Base-by-base conservation (phyloP, 768 basidiomycete species). In the Rhodotorula graminis region DNA sequence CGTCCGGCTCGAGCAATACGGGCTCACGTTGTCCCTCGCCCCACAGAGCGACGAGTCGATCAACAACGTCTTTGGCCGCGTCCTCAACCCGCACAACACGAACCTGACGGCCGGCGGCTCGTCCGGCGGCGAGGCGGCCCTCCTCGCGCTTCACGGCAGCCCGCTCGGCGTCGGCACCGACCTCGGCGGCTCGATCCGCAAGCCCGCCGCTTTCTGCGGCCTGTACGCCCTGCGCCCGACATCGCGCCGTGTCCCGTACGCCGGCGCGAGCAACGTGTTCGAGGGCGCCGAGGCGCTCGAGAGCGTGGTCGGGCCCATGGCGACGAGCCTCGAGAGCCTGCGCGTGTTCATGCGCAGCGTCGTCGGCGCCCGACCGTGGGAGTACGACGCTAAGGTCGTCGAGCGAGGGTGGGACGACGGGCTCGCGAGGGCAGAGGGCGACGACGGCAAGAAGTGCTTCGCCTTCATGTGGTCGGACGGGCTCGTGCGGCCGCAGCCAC, bases 91-190 rank as follows among this genome's bases (percentile, higher is more conserved):
- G 19, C 49, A 23, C 25, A 50, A 25, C 49, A 50, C 19, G 19
- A 83, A 84, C 27, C 82, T 91, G 59, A 91, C 89, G 11, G 81
- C 83, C 10, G 91, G 92, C 19, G 92, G 92, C 3, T 92, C 90
- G 0, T 90, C 89, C 7, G 92, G 92, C 12, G 92, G 92, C 47
- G 92, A 93, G 82, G 89, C 89, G 55, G 90, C 91, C 1, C 84
- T 93, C 14, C 76, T 92, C 56, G 88, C 87, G 78, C 76, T 84
- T 79, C 83, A 79, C 65, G 73, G 73, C 11, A 61, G 58, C n/a
- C 65, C 70, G n/a, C 9, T 73, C 25, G 72, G 72, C 27, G 52
- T 72, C 40, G 71, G 67, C 25, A 72, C 65, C n/a, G 59, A 49
- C 60, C 37, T 40, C 40, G 58, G 86, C 19, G 89, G 89, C 8